A percentile compares a stretch with the other conserved stretches of the same genome.
phyloP scores from a whole-genome alignment of 225 moss, liverwort and hornwort species.

The Anthoceros angustus region DNA sequence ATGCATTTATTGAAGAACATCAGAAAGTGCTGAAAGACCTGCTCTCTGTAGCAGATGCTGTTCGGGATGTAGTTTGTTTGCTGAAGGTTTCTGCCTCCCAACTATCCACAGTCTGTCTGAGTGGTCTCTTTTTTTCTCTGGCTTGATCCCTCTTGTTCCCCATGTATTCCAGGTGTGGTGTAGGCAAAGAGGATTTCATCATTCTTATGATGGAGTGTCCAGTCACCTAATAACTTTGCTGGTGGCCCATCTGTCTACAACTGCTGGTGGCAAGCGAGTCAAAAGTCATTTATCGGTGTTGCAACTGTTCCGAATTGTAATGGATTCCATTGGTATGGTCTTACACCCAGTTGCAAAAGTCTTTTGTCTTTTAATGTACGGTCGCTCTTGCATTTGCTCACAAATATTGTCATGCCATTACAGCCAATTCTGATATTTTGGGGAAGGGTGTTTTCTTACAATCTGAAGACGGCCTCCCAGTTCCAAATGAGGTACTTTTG shows the following conservation, averaged over 20 bases:
- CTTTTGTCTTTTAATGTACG: not conserved
- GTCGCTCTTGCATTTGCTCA: not conserved
- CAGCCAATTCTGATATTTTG: not conserved
- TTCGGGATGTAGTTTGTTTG: conserved; percentile 50
- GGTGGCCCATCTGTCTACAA: conserved; percentile 42
- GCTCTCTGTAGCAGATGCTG: conserved; percentile 20
- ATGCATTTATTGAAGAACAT: conserved; percentile 45
- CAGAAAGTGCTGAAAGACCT: conserved; percentile 27
- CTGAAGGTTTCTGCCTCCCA: conserved; percentile 44
- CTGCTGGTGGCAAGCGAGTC: conserved; percentile 58
- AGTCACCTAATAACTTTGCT: conserved; percentile 46
- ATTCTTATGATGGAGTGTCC: conserved; percentile 34
- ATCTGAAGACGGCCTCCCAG: not conserved
- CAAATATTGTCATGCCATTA: not conserved
- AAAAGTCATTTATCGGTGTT: conserved; percentile 58
- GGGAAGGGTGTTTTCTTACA: not conserved
- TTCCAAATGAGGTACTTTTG: not conserved
- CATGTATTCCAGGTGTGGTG: conserved; percentile 50
- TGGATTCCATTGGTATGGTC: conserved; percentile 49
- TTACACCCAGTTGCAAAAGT: not conserved
- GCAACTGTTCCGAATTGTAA: conserved; percentile 69
- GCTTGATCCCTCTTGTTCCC: not conserved
- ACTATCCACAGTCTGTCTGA: not conserved
- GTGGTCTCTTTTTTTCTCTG: not conserved
- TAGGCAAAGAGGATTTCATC: conserved; percentile 55